phyloP scores from a whole-genome alignment of 306 rosid genomes.

The Lupinus albus region DNA sequence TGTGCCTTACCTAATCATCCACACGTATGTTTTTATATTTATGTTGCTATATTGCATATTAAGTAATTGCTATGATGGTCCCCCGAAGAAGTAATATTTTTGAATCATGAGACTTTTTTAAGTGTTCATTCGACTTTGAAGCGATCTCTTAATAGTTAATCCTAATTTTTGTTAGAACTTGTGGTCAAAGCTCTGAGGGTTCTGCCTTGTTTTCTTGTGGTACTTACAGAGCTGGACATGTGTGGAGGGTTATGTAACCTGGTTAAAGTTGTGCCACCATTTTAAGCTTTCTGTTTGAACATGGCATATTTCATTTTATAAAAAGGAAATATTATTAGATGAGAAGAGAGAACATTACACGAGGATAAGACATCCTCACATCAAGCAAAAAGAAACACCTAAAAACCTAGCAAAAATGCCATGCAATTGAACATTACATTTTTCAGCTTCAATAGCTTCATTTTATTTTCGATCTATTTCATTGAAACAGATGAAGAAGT shows the following conservation, averaged over 20 bases:
- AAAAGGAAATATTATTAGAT: no score
- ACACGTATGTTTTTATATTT: not conserved
- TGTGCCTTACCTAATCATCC: not conserved
- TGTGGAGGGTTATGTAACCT: slow-evolving; percentile 9
- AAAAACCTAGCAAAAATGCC: no score
- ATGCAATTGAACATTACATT: slow-evolving; percentile 1
- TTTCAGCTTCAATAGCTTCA: not conserved
- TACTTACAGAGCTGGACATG: slow-evolving; percentile 21
- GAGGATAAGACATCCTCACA: no score
- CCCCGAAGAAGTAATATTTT: not conserved
- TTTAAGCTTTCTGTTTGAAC: not conserved
- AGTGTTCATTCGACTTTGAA: not conserved
- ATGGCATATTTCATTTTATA: not conserved
- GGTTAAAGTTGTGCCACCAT: slow-evolving; percentile 19
- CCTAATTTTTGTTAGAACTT: slow-evolving; percentile 2
- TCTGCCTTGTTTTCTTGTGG: slow-evolving; percentile 11
- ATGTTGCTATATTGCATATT: not conserved
- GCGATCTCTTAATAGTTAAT: not conserved
- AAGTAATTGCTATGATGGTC: not conserved
- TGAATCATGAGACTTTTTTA: not conserved
- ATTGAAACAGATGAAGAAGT: slow-evolving; percentile 10
- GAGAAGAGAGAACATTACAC: no score
- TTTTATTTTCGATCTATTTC: not conserved
- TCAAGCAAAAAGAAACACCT: no score
- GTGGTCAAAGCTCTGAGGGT: slow-evolving; percentile 10